Evolutionary conservation across 176 grass and related monocot genomes (phyloP).

Genomic region (Eleusine coracana): DNA sequence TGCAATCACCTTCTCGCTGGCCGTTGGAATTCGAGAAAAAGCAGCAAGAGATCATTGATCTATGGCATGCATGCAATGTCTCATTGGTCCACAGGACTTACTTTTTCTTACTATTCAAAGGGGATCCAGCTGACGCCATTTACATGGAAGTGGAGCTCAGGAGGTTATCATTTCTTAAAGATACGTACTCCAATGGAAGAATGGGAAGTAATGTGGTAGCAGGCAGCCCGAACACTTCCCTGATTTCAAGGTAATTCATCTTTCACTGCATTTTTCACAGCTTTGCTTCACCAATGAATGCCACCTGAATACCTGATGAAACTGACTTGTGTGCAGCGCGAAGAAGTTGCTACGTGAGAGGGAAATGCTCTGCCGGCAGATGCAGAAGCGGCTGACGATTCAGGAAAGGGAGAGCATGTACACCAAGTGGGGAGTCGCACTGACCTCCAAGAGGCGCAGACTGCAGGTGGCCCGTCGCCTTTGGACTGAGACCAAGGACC

Average conservation of each 20-base stretch:
- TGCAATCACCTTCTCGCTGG: conserved; percentile 79
- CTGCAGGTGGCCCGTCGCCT: conserved; percentile 69
- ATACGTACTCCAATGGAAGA: conserved; percentile 49
- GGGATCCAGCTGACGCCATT: conserved; percentile 87
- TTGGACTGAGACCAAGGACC: conserved; percentile 73
- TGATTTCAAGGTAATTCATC: conserved; percentile 59
- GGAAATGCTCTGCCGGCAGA: conserved; percentile 86
- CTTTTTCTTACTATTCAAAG: conserved; percentile 95
- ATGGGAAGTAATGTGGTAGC: conserved; percentile 43
- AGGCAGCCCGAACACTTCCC: conserved; percentile 45
- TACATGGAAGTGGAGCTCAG: conserved; percentile 98
- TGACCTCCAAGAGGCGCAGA: conserved; percentile 75
- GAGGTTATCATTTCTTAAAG: conserved; percentile 78
- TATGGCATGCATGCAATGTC: conserved; percentile 88
- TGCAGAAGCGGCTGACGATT: conserved; percentile 67
- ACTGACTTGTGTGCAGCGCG: conserved; percentile 38
- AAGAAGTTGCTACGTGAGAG: conserved; percentile 84
- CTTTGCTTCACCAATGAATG: background rate
- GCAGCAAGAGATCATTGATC: conserved; percentile 87
- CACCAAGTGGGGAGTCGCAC: conserved; percentile 83
- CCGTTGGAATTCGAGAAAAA: conserved; percentile 78
- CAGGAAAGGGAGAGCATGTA: conserved; percentile 88
- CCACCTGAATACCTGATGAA: background rate
- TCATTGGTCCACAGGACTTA: conserved; percentile 89
- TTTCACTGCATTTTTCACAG: background rate